phyloP scores from a whole-genome alignment of 2,329 filamentous ascomycete species.

The Chrysoporthe austroafricana region DNA sequence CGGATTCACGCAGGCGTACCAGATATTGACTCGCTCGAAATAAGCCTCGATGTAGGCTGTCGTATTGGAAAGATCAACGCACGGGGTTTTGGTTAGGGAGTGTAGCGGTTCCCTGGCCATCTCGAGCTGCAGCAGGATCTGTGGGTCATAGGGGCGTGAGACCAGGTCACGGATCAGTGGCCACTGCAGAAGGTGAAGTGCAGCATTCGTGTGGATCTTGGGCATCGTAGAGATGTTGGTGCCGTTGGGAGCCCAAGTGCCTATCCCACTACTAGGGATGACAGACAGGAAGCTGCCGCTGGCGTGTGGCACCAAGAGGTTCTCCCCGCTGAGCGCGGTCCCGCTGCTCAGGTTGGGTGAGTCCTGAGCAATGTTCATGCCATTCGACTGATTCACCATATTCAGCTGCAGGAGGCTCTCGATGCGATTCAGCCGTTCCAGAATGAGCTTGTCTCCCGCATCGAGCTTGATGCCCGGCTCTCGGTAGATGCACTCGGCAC shows the following conservation, averaged over 20 bases:
- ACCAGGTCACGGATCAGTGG: slow-evolving; percentile 79
- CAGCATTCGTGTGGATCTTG: slow-evolving; percentile 80
- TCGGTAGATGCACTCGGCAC: slow-evolving; percentile 81
- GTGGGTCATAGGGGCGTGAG: slow-evolving; percentile 76
- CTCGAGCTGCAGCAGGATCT: slow-evolving; percentile 80
- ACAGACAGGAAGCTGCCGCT: slow-evolving; percentile 54
- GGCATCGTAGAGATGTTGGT: slow-evolving; percentile 84
- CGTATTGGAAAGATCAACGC: slow-evolving; percentile 74
- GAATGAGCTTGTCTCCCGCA: slow-evolving; percentile 82
- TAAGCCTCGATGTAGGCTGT: slow-evolving; percentile 77
- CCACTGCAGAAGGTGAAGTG: slow-evolving; percentile 78
- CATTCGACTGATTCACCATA: slow-evolving; percentile 56
- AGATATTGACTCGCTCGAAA: slow-evolving; percentile 80
- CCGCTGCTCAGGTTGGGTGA: slow-evolving; percentile 69
- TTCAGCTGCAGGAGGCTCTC: slow-evolving; percentile 78
- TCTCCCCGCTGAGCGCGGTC: slow-evolving; percentile 59
- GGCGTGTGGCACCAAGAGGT: slow-evolving; percentile 51
- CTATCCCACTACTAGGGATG: slow-evolving; percentile 68
- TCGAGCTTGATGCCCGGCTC: slow-evolving; percentile 88
- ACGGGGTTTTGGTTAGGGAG: slow-evolving; percentile 65
- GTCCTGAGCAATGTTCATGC: slow-evolving; percentile 61
- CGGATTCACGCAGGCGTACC: slow-evolving; percentile 85
- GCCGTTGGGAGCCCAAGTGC: slow-evolving; percentile 65
- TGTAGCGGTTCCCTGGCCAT: slow-evolving; percentile 78
- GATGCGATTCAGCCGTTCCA: slow-evolving; percentile 77